These are phyloP conservation scores for Naegleria lovaniensis DNA, from an alignment of 208 protist species.

Conservation along the genomic window DNA sequence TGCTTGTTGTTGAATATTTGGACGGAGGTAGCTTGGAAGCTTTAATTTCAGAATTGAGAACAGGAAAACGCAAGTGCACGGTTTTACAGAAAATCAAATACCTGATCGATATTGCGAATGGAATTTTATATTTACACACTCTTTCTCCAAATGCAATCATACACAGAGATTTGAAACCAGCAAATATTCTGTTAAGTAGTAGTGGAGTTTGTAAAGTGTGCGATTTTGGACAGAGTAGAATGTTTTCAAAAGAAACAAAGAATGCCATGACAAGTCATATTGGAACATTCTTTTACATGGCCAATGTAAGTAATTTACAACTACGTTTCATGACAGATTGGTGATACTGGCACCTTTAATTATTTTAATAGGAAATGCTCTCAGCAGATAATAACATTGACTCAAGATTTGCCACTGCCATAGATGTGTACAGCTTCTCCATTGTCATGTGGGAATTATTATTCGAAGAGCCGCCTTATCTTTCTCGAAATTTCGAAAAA, in stretches of 20 bases:
- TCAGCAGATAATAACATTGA: no score
- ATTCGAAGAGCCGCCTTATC: no score
- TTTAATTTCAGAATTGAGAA: neutral
- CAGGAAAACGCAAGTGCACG: neutral
- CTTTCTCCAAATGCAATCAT: neutral
- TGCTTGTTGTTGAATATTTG: no score
- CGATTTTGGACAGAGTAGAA: constrained; percentile 4
- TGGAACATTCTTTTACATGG: neutral
- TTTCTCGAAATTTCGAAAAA: no score
- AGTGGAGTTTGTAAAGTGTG: neutral
- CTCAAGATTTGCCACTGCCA: no score
- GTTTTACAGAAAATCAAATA: neutral
- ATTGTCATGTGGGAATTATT: no score
- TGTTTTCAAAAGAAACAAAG: neutral
- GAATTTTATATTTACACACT: neutral
- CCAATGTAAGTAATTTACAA: neutral
- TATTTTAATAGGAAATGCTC: no score
- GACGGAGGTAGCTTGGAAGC: neutral
- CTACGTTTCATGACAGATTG: no score
- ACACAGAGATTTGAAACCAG: constrained; percentile 5
- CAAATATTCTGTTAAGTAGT: neutral
- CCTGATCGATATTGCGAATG: neutral
- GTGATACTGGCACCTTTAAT: no score
- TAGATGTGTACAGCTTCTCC: no score
- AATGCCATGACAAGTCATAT: neutral